phyloP scores from a whole-genome alignment of 192 early-diverging fungal species.

The Rhizoclosmatium globosum region DNA sequence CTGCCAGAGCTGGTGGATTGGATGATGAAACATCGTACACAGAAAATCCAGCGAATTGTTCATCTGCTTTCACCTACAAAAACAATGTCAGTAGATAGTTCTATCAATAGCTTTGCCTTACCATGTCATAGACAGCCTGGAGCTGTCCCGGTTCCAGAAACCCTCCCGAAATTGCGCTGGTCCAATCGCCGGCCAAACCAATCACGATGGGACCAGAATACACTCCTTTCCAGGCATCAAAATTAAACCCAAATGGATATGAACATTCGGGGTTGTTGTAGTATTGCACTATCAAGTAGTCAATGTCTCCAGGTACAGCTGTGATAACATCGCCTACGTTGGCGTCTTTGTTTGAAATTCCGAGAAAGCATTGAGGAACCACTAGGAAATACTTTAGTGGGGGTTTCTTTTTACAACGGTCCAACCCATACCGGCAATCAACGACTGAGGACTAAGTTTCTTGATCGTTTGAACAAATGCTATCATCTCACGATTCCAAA shows the following conservation, averaged over 20 bases:
- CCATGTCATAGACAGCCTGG: conserved; percentile 13
- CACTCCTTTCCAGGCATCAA: conserved; percentile 3
- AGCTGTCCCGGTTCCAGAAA: neutral
- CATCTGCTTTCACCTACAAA: neutral
- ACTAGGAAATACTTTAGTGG: neutral
- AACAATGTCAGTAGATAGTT: too few species aligned
- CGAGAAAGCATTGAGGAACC: conserved; percentile 19
- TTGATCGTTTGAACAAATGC: neutral
- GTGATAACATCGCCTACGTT: neutral
- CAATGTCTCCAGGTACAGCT: neutral
- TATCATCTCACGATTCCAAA: neutral
- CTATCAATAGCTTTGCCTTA: neutral
- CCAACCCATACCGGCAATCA: neutral
- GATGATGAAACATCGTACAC: conserved; percentile 26
- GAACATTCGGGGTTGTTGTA: conserved; percentile 29
- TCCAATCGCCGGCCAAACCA: conserved; percentile 20
- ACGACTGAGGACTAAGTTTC: neutral
- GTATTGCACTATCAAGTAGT: conserved; percentile 25
- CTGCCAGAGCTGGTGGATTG: conserved; percentile 10
- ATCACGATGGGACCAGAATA: neutral
- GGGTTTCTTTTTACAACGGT: too few species aligned
- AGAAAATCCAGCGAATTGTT: neutral
- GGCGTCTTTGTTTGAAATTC: neutral
- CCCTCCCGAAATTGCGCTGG: conserved; percentile 10
- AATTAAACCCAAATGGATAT: conserved; percentile 29